Evolutionary conservation across 495 filamentous ascomycete species (phyloP).

Genomic region (Talaromyces adpressus): DNA sequence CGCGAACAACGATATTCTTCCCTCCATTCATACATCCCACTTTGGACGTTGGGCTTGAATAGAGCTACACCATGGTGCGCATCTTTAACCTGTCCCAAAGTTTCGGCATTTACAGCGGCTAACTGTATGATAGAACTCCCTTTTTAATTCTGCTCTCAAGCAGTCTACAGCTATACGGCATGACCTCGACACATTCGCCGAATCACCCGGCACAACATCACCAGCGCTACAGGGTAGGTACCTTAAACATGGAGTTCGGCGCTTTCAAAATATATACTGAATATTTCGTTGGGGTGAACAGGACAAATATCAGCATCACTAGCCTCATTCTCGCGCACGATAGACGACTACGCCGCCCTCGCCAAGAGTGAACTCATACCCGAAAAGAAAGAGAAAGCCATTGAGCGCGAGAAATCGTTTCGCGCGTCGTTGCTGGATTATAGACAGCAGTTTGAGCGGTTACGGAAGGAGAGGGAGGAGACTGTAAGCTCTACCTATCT

Average conservation of each 20-base stretch:
- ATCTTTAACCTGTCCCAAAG: background rate
- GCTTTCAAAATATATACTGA: background rate
- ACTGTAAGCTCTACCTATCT: conserved; percentile 34
- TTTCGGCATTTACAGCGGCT: background rate
- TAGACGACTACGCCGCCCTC: conserved; percentile 85
- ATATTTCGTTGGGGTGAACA: conserved; percentile 9
- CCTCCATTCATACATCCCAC: background rate
- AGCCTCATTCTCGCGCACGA: conserved; percentile 79
- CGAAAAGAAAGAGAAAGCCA: conserved; percentile 84
- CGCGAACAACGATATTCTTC: background rate
- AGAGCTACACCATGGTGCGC: conserved; percentile 13
- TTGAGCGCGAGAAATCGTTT: conserved; percentile 80
- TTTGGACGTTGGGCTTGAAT: background rate
- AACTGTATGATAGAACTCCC: conserved; percentile 56
- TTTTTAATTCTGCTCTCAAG: conserved; percentile 94
- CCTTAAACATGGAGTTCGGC: background rate
- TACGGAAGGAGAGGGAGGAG: conserved; percentile 72
- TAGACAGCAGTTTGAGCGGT: conserved; percentile 62
- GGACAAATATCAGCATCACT: conserved; percentile 82
- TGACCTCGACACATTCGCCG: conserved; percentile 69
- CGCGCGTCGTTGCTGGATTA: conserved; percentile 74
- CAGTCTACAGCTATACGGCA: conserved; percentile 82
- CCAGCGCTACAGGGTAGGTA: conserved; percentile 55
- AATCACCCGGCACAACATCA: conserved; percentile 52
- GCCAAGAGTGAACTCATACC: conserved; percentile 82